Percentiles rank a stretch among this genome's conserved stretches.
These are phyloP conservation scores for Fusarium vanettenii DNA, from an alignment of 2,329 filamentous ascomycete species.

Conservation along the genomic window DNA sequence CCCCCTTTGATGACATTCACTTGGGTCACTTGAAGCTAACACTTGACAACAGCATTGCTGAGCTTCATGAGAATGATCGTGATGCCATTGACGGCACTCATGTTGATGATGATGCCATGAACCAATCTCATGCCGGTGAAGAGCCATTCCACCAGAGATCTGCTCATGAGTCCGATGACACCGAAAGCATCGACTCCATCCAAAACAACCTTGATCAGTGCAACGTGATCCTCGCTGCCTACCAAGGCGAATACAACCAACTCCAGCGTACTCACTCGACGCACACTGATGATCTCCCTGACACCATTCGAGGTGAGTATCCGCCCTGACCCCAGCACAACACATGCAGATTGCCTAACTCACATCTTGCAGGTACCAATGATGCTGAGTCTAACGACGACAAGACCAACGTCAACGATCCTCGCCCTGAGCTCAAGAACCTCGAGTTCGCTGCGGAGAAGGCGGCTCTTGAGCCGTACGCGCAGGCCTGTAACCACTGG, in stretches of 20 bases:
- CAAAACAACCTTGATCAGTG: not conserved
- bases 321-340: not conserved
- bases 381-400: no score
- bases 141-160: not conserved
- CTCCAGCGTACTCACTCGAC: not conserved
- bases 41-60: not conserved
- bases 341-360: not conserved
- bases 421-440: not conserved
- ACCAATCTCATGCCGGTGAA: not conserved
- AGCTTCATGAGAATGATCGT: not conserved
- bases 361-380: not conserved
- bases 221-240: not conserved
- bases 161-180: not conserved
- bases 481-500: not conserved
- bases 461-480: not conserved
- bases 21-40: not conserved
- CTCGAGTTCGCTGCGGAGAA: not conserved
- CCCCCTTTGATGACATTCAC: not conserved
- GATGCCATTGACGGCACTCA: not conserved
- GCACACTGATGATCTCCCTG: not conserved
- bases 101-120: not conserved
- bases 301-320: not conserved
- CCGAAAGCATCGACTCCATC: not conserved
- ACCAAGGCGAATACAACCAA: no score
- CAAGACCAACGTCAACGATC: no score